Percentiles rank a stretch among this genome's conserved stretches.
Evolutionary conservation across 2,329 filamentous ascomycete species (phyloP).

Genomic region (Venturia carpophila): DNA sequence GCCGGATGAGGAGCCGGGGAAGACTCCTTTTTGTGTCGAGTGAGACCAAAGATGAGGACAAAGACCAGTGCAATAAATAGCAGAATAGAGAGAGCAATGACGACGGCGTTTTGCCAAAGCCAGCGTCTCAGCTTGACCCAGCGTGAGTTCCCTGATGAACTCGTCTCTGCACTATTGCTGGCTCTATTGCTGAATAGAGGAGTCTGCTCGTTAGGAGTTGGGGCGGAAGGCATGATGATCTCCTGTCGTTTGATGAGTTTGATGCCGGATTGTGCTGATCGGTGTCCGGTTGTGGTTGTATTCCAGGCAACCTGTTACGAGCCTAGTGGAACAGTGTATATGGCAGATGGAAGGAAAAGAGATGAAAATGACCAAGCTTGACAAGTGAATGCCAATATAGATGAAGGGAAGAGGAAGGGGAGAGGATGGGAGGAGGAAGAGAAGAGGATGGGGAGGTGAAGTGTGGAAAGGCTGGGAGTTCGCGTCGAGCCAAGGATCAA

Average conservation of each 20-base stretch:
- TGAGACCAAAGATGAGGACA: conserved; percentile 1
- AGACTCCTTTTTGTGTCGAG: conserved; percentile 6
- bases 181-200: conserved; percentile 11
- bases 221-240: not conserved
- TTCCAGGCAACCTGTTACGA: not conserved
- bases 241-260: not conserved
- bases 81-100: conserved; percentile 2
- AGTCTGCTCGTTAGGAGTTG: conserved; percentile 1
- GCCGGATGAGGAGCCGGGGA: not conserved
- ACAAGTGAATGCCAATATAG: not conserved
- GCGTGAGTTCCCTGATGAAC: not conserved
- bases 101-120: conserved; percentile 6
- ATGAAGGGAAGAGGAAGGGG: not conserved
- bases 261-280: not conserved
- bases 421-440: not conserved
- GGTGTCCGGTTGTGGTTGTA: not conserved
- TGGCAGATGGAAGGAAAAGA: not conserved
- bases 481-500: conserved; percentile 2
- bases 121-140: conserved; percentile 9
- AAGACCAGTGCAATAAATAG: conserved; percentile 7
- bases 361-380: not conserved
- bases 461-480: not conserved
- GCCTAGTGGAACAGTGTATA: not conserved
- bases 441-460: not conserved
- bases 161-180: not conserved